Conservation (phyloP, 805 yeast genomes). For the Millerozyma acaciae region DNA sequence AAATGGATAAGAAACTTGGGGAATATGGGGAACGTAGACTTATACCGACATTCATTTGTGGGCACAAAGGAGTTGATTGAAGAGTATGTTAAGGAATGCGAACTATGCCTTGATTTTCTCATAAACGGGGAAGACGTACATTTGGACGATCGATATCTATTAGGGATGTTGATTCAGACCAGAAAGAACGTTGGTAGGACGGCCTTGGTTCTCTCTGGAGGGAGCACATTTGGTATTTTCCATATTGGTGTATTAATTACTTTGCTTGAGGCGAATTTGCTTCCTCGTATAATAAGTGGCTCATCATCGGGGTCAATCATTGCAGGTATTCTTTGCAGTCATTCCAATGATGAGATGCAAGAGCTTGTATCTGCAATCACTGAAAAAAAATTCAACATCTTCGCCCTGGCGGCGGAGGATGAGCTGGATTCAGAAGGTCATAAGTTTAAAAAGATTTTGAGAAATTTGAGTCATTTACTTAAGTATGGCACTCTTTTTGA, state of each 20-base stretch:
- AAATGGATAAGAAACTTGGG: constrained; percentile 84
- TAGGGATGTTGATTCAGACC: constrained; percentile 81
- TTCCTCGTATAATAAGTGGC: constrained; percentile 89
- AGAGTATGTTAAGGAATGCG: constrained; percentile 78
- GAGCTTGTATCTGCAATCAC: constrained; percentile 58
- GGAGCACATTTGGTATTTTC: constrained; percentile 88
- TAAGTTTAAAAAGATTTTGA: constrained; percentile 46
- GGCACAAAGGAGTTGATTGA: constrained; percentile 86
- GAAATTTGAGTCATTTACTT: constrained; percentile 49
- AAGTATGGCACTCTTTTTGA: constrained; percentile 92
- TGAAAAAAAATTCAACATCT: constrained; percentile 50
- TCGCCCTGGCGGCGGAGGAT: constrained; percentile 45
- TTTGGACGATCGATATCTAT: constrained; percentile 63
- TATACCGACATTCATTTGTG: constrained; percentile 73
- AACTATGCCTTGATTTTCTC: constrained; percentile 38
- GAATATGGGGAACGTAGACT: constrained; percentile 74
- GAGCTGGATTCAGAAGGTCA: constrained; percentile 44
- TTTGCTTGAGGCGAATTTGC: constrained; percentile 63
- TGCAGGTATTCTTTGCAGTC: constrained; percentile 83
- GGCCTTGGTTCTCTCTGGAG: constrained; percentile 93
- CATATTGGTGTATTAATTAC: constrained; percentile 91
- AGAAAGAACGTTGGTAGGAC: constrained; percentile 91
- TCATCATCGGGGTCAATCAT: constrained; percentile 95
- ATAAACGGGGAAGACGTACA: constrained; percentile 34
- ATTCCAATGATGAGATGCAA: constrained; percentile 65